phyloP scores from a whole-genome alignment of 2,329 filamentous ascomycete genomes.

The Paecilomyces fulvus region DNA sequence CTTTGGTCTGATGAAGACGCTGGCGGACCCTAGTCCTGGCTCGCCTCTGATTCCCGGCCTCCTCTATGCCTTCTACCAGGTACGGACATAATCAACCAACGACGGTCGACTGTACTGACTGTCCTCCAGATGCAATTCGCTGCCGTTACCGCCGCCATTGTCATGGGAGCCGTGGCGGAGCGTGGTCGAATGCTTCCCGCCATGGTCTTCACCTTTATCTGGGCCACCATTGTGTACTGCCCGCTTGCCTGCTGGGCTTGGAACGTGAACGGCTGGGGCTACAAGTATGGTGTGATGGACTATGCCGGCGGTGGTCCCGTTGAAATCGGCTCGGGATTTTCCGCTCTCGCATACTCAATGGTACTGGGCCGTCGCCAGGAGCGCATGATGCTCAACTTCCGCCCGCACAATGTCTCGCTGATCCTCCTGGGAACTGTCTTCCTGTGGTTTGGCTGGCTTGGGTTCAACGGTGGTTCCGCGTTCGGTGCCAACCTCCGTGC shows the following conservation, averaged over 20 bases:
- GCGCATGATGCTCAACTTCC: constrained; percentile 99
- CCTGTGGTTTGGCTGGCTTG: constrained; percentile 98
- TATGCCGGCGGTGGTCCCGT: constrained; percentile 95
- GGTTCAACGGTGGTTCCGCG: constrained; percentile 93
- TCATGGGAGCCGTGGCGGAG: constrained; percentile 87
- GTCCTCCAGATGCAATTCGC: constrained; percentile 82
- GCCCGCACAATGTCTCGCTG: constrained; percentile 95
- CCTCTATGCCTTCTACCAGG: constrained; percentile 90
- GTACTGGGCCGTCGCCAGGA: constrained; percentile 93
- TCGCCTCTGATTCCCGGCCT: constrained; percentile 82
- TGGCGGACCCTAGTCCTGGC: constrained; percentile 77
- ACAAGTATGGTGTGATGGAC: constrained; percentile 83
- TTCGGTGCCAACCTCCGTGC: constrained; percentile 93
- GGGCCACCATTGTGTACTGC: constrained; percentile 96
- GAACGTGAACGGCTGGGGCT: constrained; percentile 91
- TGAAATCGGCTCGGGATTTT: constrained; percentile 91
- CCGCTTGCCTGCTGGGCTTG: constrained; percentile 94
- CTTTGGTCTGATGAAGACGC: constrained; percentile 79
- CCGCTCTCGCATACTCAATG: constrained; percentile 90
- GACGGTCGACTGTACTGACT: not conserved
- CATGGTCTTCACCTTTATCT: constrained; percentile 93
- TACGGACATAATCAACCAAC: constrained; percentile 27
- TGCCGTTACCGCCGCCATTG: constrained; percentile 81
- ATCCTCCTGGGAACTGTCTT: constrained; percentile 92
- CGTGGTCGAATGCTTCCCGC: constrained; percentile 84